Base-by-base conservation (phyloP, 371 early-diverging fungal genomes). In the Syncephalis fuscata region DNA sequence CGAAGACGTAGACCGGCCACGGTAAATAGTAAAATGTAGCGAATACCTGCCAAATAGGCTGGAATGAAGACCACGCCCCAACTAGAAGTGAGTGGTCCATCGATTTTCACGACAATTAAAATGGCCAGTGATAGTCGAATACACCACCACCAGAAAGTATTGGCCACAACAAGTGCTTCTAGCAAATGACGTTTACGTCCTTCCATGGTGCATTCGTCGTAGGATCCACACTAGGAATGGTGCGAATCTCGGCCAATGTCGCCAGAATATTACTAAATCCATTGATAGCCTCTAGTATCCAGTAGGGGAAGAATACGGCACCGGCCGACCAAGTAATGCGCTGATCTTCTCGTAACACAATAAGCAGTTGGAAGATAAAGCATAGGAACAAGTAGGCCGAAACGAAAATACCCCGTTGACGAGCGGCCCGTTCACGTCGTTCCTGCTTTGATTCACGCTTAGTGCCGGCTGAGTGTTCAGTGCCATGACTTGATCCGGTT, bases 51-150 rank as follows among this genome's bases (percentile, higher is more conserved):
- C 19, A 88, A 54, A 55, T 84, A 88, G 9, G 75, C 52, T 0
- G 92, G 92, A 17, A 78, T 71, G 57, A 92, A 89, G 10, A 85
- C 70, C n/a, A 82, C 46, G 0, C 57, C 75, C 88, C 86, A 85
- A n/a, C 73, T 71, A 51, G 68, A 70, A 8, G 55, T 59, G 45
- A 73, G 63, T 11, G 61, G 41, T 9, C 60, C 56, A 59, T 80
- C 74, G 49, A 82, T 63, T 36, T 75, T 73, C 17, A 74, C 53
- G 23, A 72, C 63, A 3, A 89, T 61, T 21, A 89, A 59, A 10
- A 80, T 52, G 26, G 69, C 68, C 46, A 71, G 62, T 21, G 59
- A 45, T 15, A 82, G 20, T 14, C 86, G 72, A 17, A 80, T 50
- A 0, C 57, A 56, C 20, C 62, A 63, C 56, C 70, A 69, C 76